Conservation (phyloP, 2,329 filamentous ascomycete species). For the Pleoardoris graminearum region DNA sequence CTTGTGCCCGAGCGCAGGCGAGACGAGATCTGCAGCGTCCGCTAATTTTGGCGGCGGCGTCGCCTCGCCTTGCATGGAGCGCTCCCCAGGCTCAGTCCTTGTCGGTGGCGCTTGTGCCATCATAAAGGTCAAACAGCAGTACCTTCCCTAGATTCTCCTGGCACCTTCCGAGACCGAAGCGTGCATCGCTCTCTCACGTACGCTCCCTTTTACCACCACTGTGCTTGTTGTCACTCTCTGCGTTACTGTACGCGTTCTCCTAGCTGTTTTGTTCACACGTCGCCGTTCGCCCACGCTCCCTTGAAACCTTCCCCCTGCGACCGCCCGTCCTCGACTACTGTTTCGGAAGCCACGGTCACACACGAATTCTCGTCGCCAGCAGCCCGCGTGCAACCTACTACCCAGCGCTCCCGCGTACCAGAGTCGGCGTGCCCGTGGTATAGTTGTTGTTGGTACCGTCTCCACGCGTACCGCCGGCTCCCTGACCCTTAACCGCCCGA, state of each 20-base stretch:
- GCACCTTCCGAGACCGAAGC: not conserved
- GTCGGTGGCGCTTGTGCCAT: not conserved
- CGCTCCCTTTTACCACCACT: not conserved
- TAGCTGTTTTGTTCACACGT: not conserved
- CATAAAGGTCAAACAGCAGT: conserved; percentile 10
- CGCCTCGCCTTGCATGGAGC: not conserved
- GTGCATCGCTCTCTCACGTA: not conserved
- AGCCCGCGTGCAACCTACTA: not conserved
- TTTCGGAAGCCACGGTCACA: conserved; percentile 4
- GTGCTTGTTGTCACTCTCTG: conserved; percentile 1
- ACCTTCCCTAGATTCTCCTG: conserved; percentile 5
- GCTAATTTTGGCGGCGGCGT: conserved; percentile 8
- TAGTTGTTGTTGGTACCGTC: not conserved
- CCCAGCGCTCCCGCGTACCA: conserved; percentile 1
- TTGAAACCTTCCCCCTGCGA: not conserved
- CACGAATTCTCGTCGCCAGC: not conserved
- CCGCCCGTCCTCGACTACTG: not conserved
- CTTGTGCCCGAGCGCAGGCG: not conserved
- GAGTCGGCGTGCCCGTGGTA: not conserved
- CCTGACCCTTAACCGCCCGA: conserved; percentile 2
- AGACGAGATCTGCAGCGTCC: conserved; percentile 7
- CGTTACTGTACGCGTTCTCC: not conserved
- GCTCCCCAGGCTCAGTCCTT: too few species aligned
- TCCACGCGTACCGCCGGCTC: not conserved
- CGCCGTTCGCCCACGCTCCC: conserved; percentile 3